Evolutionary conservation across 208 protist genomes (phyloP), one percentile per base, ranked within the genome.

Genomic region (Crithidia acanthocephali): DNA sequence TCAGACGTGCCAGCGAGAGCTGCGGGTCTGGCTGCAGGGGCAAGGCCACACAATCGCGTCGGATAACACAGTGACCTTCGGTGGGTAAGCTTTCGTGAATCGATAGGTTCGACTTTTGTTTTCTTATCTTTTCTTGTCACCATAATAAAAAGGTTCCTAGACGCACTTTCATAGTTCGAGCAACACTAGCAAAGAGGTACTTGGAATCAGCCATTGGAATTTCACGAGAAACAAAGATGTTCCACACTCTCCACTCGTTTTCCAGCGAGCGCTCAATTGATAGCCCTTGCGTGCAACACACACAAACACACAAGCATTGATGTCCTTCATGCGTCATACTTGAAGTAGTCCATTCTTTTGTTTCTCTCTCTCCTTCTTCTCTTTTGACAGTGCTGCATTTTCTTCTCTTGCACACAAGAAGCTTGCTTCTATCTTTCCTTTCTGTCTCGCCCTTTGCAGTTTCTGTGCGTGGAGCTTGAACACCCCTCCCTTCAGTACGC

Each of bases 31-130:
- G 76, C 51, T 95, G 64, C 65, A 79, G 44, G 63, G 77, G 28
- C 68, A 85, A 13, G 80, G 82, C 16, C 84, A 86, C 80, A 69
- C 60, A 20, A 87, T 95, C 28, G 79, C 86, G 42, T 84, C 83
- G 6, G 50, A 79, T n/a, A 81, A 78, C 32, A 88, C 76, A 16
- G 86, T 95, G 37, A 79, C 79, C 25, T 76, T 93, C 23, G 68
- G 45, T n/a, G 58, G 25, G 32, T 69, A 60, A 30, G 27, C 15
- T 27, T 15, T n/a, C 7, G 33, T 22, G 32, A 42, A 6, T 42
- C 37, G 6, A 42, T 42, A 13, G 13, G 22, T 3, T 16, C 16
- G 45, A 7, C 18, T 50, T 50, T 50, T 45, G 2, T 63, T 25
- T 55, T 8, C 50, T 55, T 37, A 9, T 37, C 11, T 57, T 2